Base-by-base conservation (phyloP, 2,329 filamentous ascomycete species). In the Fusarium lateritium region DNA sequence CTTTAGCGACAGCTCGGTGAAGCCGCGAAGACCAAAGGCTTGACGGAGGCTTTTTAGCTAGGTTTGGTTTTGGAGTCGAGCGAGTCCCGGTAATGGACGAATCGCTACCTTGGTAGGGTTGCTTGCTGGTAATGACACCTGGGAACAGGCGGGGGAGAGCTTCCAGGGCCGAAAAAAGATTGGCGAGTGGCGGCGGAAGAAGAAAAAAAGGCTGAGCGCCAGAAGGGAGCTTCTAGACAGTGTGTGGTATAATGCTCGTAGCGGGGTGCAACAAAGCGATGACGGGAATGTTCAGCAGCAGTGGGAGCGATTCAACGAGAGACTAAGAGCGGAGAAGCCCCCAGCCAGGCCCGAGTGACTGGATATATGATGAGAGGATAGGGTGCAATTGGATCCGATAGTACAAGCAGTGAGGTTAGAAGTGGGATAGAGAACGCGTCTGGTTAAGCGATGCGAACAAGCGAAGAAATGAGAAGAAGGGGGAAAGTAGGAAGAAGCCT, bases 121-220 rank as follows among this genome's bases (percentile, higher is more conserved):
- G 36, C 53, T 68, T 51, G 36, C 53, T 68, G 62, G 42, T 52
- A 39, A 56, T 28, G 62, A 56, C 38, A 51, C 53, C 51, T 59
- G 38, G 62, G 66, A 70, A 69, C 66, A 62, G 67, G 66, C 66
- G 66, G 62, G 56, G 65, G 62, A 67, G 61, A 69, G 56, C 66
- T 63, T 47, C 58, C 36, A 61, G 49, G 36, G 45, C 52, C 62
- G 43, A 45, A 56, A 49, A 64, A 68, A 68, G 65, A 68, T 68
- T 61, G 59, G 59, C 65, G 59, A 68, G 65, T 65, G 64, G 66
- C 56, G 56, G 66, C 62, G 50, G 51, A 56, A 45, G 15, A 28
- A 52, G 44, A 39, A 47, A 33, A 64, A 64, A 62, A 46, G 65
- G 65, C 61, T 69, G 47, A 62, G 61, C 50, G 61, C 56, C 44